Base-by-base conservation (phyloP, 1,139 yeast species). In the Waltiozyma sp. region DNA sequence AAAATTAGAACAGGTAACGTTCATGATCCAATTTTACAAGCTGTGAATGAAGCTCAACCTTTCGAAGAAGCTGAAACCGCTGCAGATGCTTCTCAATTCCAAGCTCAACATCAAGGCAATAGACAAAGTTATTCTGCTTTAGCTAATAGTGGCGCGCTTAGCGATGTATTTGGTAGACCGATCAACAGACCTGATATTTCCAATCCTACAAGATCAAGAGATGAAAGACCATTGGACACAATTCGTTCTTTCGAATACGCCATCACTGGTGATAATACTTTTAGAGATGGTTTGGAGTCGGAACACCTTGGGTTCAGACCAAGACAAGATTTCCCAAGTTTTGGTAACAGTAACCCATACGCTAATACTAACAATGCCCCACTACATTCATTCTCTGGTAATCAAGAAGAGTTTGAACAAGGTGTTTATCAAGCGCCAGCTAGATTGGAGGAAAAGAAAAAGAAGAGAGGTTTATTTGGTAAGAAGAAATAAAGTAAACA, bases 151-250 rank as follows among this genome's bases (percentile, higher is more conserved):
- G 34, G 28, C 18, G 44, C 42, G 13, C 18, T 80, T 56, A 77
- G 77, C 53, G 98, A 91, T 60, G 77, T 86, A 38, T 89, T 88
- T 63, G 98, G 98, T 24, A 74, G 76, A 49, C 73, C 77, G 7
- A 89, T 91, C 54, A 56, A 59, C 5, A 75, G 73, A 49, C 85
- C 94, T 5, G 98, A 91, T 61, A 71, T 81, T 54, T 85, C 95
- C 24, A 91, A 91, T 60, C 98, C 98, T 19, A 81, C 96, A 14
- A 75, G 98, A 57, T 65, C 84, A 16, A 75, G 97, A 60, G 88
- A 88, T 62, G 98, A 91, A 66, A 77, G 98, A 53, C 98, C 98
- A 4, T 66, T 91, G 58, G 98, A 93, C 63, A 91, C 98, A 2
- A 88, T 91, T 55, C 70, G 96, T 50, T 75, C 85, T 6, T 91